Conservation (phyloP, 345 rosid genomes). For the Citrus medica region DNA sequence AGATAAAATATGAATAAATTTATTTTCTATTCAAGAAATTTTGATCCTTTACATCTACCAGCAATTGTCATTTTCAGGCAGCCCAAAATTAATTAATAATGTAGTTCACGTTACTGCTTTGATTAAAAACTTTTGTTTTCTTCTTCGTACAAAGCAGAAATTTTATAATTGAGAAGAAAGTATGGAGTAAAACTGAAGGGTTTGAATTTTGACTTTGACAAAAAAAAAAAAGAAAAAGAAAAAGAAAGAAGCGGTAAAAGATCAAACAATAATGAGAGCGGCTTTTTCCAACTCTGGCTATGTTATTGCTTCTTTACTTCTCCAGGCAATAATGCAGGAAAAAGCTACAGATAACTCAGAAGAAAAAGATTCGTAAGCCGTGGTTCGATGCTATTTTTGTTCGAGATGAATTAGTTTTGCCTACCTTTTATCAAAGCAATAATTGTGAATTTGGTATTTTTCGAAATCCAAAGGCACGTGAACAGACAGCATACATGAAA, state of each 20-base stretch:
- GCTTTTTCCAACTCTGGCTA: neutral
- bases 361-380: neutral
- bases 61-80: neutral
- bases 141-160: neutral
- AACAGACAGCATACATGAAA: conserved; percentile 2
- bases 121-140: neutral
- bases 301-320: neutral
- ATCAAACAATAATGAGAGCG: neutral
- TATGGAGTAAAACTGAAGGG: conserved; percentile 12
- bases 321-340: neutral
- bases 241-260: neutral
- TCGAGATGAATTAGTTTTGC: conserved; percentile 3
- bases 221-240: too few species aligned
- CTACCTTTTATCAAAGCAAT: neutral
- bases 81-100: neutral
- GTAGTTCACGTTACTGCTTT: neutral
- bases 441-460: conserved; percentile 10
- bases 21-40: neutral
- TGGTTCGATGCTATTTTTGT: conserved; percentile 8
- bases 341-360: neutral
- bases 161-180: neutral
- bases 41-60: neutral
- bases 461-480: conserved; percentile 27
- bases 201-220: neutral
- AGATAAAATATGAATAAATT: neutral